Base-by-base conservation (phyloP, 1,284 basidiomycete species). In the Ustilago lituana region DNA sequence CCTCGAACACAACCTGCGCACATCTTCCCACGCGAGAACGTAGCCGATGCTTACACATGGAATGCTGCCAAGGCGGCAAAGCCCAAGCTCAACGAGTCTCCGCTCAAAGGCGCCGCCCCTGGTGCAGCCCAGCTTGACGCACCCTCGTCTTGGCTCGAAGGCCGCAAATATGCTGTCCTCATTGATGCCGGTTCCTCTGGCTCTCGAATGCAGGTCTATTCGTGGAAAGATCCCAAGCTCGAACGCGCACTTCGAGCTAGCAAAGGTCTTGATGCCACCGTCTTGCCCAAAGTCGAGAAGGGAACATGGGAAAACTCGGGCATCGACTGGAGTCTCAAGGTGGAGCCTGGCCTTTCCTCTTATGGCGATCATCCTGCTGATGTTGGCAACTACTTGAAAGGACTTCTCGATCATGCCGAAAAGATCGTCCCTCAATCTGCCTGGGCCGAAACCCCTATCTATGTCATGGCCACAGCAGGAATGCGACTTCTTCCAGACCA, bases 181-280 rank as follows among this genome's bases (percentile, higher is more conserved):
- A 91, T 99, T 82, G 95, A 99, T 85, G 95, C 95, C 76, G 95
- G 95, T 68, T 96, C 93, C 79, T 97, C 94, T 11, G 95, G 95
- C 32, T 98, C 94, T 6, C 87, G 96, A 45, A 86, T 98, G 43
- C 94, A 96, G 83, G 93, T 98, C 72, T 98, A 98, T 85, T 94
- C 92, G 78, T 98, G 95, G 95, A 89, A 87, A 68, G 91, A 97
- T 82, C 89, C 93, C 17, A 86, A 87, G 50, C 83, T 86, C 1
- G 84, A 86, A 57, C 77, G 83, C 3, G 65, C 52, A 73, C 77
- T 79, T 37, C 80, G 74, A 40, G 79, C 73, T 43, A 69, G 57
- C 20, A 63, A 70, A 19, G 76, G 75, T n/a, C 46, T 77, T 14
- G 64, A 47, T 9, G 58, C 77, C 15, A 81, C 81, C 15, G 78